Conservation (phyloP, 192 early-diverging fungal genomes). For the Mortierella antarctica region DNA sequence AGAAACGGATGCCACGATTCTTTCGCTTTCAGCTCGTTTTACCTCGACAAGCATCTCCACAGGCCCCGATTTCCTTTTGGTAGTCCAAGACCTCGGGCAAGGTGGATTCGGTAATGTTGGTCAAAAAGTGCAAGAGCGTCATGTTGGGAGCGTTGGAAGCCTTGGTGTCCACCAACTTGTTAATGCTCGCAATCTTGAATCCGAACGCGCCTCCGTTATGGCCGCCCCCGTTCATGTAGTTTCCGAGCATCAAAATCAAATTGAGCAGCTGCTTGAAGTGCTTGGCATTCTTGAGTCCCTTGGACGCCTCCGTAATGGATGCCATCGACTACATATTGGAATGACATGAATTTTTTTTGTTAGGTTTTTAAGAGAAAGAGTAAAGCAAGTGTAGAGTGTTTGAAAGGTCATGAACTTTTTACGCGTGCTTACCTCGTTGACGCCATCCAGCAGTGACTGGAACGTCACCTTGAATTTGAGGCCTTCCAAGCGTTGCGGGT, state of each 20-base stretch:
- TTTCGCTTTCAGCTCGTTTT: not conserved
- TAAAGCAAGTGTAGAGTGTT: not conserved
- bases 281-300: constrained; percentile 73
- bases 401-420: not conserved
- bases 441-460: constrained; percentile 67
- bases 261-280: constrained; percentile 79
- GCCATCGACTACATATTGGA: constrained; percentile 60
- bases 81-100: constrained; percentile 72
- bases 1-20: not conserved
- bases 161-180: constrained; percentile 90
- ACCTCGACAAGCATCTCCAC: constrained; percentile 79
- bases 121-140: constrained; percentile 84
- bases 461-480: constrained; percentile 76
- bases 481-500: constrained; percentile 76
- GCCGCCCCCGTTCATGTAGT: constrained; percentile 84
- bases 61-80: constrained; percentile 72
- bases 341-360: too few species aligned
- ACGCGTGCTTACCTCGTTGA: constrained; percentile 60
- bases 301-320: constrained; percentile 72
- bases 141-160: constrained; percentile 75
- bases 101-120: constrained; percentile 72
- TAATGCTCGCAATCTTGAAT: constrained; percentile 84
- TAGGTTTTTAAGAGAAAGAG: too few species aligned
- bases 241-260: constrained; percentile 81
- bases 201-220: constrained; percentile 90